Base-by-base conservation (phyloP, 768 basidiomycete species). In the Obba rivulosa region DNA sequence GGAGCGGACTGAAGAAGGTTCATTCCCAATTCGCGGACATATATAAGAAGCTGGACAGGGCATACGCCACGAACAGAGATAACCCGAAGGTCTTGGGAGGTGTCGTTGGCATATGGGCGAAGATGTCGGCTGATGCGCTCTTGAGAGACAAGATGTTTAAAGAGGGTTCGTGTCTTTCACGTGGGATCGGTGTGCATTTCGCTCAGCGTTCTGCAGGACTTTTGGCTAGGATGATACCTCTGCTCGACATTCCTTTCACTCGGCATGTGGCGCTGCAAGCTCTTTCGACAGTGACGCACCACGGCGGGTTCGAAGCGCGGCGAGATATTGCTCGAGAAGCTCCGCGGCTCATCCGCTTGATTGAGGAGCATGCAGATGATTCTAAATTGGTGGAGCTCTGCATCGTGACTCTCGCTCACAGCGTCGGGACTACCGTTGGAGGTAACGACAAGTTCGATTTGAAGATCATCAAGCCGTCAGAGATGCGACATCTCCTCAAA, bases 1-100 rank as follows among this genome's bases (percentile, higher is more conserved):
- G 79, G 28, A 74, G 70, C 57, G 81, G 80, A 8, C 61, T 84
- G 50, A 84, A 81, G 61, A 79, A 76, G 55, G 67, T 81, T 1
- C 79, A 83, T 59, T 64, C 67, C 22, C 73, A 75, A 52, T 83
- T 85, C 54, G 73, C 76, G 41, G 65, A 63, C 3, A 70, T 81
- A 28, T 78, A 74, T 54, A 58, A 59, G 13, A 68, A 68, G 20
- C 68, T 83, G 24, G 76, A 81, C 45, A 64, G 62, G 18, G 65
- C 71, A 1, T 83, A 77, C 54, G 58, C 69, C 2, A 64, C 57
- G 8, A 65, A 76, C 52, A 25, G 49, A 1, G 61, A 63, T 1
- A 75, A 78, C 57, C 68, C 74, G 34, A 72, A 69, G 48, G 64
- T 82, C 16, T 61, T 55, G 54, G 55, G 52, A 3, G 51, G 51